A percentile compares a stretch with the other conserved stretches of the same genome.
Evolutionary conservation across 306 rosid genomes (phyloP).

Genomic region (Herpetospermum pedunculosum): DNA sequence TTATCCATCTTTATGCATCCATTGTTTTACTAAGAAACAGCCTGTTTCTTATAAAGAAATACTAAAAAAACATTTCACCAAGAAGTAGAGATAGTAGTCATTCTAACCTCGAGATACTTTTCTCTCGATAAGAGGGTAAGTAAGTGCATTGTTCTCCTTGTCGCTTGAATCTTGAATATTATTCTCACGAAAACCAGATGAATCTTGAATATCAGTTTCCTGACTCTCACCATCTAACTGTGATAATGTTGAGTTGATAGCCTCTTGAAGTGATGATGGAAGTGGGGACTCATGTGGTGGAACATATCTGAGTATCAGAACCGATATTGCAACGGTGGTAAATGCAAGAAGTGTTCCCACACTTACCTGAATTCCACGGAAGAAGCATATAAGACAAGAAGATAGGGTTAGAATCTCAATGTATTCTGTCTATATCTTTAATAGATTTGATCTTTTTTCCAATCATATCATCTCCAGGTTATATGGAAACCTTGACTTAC

Average conservation of each 20-base stretch:
- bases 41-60: neutral
- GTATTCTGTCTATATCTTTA: constrained; percentile 46
- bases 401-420: constrained; percentile 35
- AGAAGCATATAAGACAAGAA: constrained; percentile 15
- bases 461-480: neutral
- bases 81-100: neutral
- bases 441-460: neutral
- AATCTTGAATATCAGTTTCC: constrained; percentile 20
- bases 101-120: neutral
- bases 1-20: neutral
- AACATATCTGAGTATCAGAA: constrained; percentile 76
- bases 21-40: neutral
- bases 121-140: constrained; percentile 7
- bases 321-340: constrained; percentile 64
- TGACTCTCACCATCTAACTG: constrained; percentile 19
- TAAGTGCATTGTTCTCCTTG: neutral
- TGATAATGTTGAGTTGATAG: constrained; percentile 30
- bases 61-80: neutral
- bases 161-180: constrained; percentile 16
- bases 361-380: constrained; percentile 54
- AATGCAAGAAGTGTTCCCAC: constrained; percentile 91
- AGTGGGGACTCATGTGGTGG: constrained; percentile 74
- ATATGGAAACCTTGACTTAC: constrained; percentile 28
- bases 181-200: constrained; percentile 20
- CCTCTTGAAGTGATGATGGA: constrained; percentile 45